Evolutionary conservation across 164 flowering plant genomes (phyloP).

Genomic region (Nymphaea colorata): DNA sequence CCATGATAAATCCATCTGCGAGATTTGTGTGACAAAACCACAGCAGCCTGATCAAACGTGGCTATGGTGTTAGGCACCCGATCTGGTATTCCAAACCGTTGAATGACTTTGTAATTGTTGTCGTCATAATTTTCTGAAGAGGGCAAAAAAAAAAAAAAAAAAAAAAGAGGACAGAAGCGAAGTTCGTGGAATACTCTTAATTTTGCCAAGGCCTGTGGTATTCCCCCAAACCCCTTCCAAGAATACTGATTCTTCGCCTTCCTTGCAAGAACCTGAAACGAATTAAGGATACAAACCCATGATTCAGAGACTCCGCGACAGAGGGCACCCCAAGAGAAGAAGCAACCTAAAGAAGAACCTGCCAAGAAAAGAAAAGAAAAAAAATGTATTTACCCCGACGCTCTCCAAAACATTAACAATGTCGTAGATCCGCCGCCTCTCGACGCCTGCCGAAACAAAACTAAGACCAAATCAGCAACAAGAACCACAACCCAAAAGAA

Average conservation of each 20-base stretch:
- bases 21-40: background rate
- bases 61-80: too few species aligned
- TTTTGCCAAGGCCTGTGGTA: slow-evolving; percentile 50
- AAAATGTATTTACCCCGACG: slow-evolving; percentile 56
- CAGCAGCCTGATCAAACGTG: background rate
- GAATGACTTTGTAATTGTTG: too few species aligned
- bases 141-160: background rate
- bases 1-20: background rate
- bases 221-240: slow-evolving; percentile 81
- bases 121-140: background rate
- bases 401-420: slow-evolving; percentile 94
- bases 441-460: slow-evolving; percentile 51
- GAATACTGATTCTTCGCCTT: slow-evolving; percentile 75
- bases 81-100: too few species aligned
- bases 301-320: background rate
- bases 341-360: background rate
- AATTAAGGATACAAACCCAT: background rate
- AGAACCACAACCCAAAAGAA: background rate
- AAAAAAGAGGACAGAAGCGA: background rate
- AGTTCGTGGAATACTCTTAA: slow-evolving; percentile 38
- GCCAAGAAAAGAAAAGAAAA: background rate
- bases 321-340: background rate
- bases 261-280: slow-evolving; percentile 53
- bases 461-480: background rate
- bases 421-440: slow-evolving; percentile 94